These are phyloP conservation scores for Plasmopara viticola DNA, from an alignment of 352 stramenopile genomes.

Conservation along the genomic window DNA sequence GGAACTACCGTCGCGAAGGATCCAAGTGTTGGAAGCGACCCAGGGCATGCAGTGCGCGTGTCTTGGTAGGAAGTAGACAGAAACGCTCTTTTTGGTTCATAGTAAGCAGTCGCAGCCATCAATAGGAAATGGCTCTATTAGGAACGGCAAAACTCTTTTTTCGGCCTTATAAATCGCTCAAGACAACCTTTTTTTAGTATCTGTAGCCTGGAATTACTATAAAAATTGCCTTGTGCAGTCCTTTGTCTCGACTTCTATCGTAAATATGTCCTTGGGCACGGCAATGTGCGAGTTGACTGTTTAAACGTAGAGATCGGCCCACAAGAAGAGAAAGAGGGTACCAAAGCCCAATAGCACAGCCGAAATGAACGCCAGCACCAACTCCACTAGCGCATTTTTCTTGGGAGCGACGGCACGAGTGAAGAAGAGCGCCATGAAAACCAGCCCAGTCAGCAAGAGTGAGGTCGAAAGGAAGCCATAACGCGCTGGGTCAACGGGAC, in stretches of 20 bases:
- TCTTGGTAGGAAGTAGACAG: conserved; percentile 29
- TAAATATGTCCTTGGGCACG: not conserved
- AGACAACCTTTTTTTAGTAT: no score
- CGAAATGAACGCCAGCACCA: conserved; percentile 56
- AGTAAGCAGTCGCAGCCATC: conserved; percentile 19
- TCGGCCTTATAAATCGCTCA: no score
- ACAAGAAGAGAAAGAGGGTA: conserved; percentile 83
- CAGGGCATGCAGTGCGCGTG: conserved; percentile 26
- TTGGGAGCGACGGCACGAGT: conserved; percentile 61
- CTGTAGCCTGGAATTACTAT: not conserved
- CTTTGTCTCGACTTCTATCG: conserved; percentile 11
- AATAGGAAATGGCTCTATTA: conserved; percentile 24
- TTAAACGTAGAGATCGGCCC: conserved; percentile 86
- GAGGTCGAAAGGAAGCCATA: conserved; percentile 60
- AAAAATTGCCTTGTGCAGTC: not conserved
- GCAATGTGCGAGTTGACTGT: not conserved
- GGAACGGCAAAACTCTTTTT: conserved; percentile 20
- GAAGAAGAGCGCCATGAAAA: conserved; percentile 81
- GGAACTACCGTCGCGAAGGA: conserved; percentile 26
- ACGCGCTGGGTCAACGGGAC: conserved; percentile 57
- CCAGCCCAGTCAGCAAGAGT: conserved; percentile 62
- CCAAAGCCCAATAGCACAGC: conserved; percentile 74
- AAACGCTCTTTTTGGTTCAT: conserved; percentile 19
- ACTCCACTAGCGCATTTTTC: conserved; percentile 73
- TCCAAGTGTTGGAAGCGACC: conserved; percentile 37